Evolutionary conservation across 2,329 filamentous ascomycete genomes (phyloP), one percentile per base, ranked within the genome.

Genomic region (Apiospora koreana): DNA sequence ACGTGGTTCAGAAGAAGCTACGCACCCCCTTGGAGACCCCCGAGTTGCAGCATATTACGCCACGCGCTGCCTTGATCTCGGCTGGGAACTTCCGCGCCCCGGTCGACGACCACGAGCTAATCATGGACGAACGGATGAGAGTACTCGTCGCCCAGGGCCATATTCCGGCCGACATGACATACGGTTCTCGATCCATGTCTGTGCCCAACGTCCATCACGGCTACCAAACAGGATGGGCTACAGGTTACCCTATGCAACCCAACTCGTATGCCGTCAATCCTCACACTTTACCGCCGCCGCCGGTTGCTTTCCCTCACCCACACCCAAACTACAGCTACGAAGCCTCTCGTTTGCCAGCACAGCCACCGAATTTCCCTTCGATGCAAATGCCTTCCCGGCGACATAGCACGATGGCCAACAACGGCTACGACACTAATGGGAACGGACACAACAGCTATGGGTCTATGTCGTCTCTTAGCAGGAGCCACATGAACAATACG

Each of bases 31-130:
- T 85, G 1, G 84, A 87, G 69, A 86, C 89, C 70, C 83, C 86
- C 0, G 80, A 79, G 25, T 81, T 91, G 54, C 79, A 80, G 35
- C 78, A 83, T 66, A 81, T 92, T 41, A 80, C 83, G 8, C 89
- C 90, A 16, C 87, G 91, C 5, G 71, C 78, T 0, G 88, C 91
- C 68, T 82, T 93, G 38, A 83, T 90, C 54, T 85, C 85, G 21
- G 86, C 87, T 67, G 89, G 91, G 75, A 92, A 89, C 79, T 93
- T 93, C 80, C 87, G 91, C 10, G 84, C 88, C 0, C 89, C 89
- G 0, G 85, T 92, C 42, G 89, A 92, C 68, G 90, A 92, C 18
- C 69, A 75, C 28, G 73, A 73, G 6, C 18, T 75, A 12, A 31
- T 74, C 21, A 45, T 73, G 10, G 42, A 70, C 8, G 71, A 73